phyloP scores from a whole-genome alignment of 805 yeast genomes.

The Kazachstania taianensis region DNA sequence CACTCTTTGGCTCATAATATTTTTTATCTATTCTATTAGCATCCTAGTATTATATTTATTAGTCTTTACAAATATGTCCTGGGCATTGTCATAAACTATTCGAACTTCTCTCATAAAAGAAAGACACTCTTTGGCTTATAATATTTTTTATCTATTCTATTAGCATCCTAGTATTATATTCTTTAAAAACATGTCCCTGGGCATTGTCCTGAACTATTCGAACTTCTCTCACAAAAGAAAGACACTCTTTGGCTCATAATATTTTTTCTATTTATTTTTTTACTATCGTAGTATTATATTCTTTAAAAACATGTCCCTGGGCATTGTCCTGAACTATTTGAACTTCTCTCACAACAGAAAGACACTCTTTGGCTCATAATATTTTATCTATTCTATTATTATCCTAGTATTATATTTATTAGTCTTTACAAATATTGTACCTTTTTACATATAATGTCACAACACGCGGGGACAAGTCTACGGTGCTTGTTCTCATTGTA shows the following conservation, averaged over 20 bases:
- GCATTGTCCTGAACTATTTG: not conserved
- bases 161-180: constrained; percentile 35
- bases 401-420: no score
- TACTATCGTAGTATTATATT: not conserved
- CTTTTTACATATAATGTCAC: constrained; percentile 41
- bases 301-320: not conserved
- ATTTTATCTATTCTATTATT: not conserved
- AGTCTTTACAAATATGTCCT: constrained; percentile 9
- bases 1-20: not conserved
- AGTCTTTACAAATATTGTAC: constrained; percentile 14
- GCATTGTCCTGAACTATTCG: constrained; percentile 46
- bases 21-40: not conserved
- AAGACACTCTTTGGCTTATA: constrained; percentile 27
- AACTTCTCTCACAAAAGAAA: no score
- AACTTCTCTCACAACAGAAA: no score
- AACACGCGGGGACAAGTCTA: constrained; percentile 37
- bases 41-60: no score
- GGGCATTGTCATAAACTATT: constrained; percentile 32
- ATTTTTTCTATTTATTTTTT: no score
- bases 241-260: no score
- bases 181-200: constrained; percentile 43
- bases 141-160: constrained; percentile 13
- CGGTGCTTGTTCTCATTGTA: constrained; percentile 24
- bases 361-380: not conserved
- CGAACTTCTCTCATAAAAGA: constrained; percentile 37